Evolutionary conservation across 345 rosid species (phyloP), one percentile per base, ranked within the genome.

Genomic region (Ricinus communis): DNA sequence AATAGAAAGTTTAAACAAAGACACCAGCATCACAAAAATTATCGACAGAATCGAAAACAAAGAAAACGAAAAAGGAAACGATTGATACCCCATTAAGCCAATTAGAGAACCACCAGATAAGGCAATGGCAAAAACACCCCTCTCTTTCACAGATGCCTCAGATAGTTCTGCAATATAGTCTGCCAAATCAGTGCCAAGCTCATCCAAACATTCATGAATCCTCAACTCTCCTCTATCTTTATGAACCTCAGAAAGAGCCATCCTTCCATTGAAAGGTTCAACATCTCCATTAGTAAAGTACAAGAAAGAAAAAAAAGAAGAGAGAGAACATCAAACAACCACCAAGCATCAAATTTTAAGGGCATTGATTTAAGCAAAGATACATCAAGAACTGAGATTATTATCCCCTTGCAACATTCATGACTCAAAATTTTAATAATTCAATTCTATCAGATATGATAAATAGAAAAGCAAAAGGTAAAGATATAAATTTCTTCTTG

Each of bases 91-190:
- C 83, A 93, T 75, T 68, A 87, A 81, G 79, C 82, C 79, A 69
- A 91, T 83, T 84, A 91, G 89, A 74, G 93, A 89, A 77, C 93
- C 98, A 71, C 96, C 98, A 49, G 97, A 91, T 60, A 93, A 77
- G 56, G 88, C 98, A 75, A 91, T 82, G 75, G 93, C 87, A 85
- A 91, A 90, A 69, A 80, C 84, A 7, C 93, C 96, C 53, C 93
- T 83, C 45, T 93, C 96, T 83, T 90, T 88, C 69, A 89, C 93
- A 0, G 90, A 88, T 19, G 86, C 87, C 80, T 93, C 97, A 28
- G 97, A 93, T 74, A 91, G 67, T 71, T 86, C 91, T 71, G 93
- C 94, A 84, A 91, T 80, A 74, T 87, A 88, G 74, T 89, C 96
- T 19, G 90, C 98, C 85, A 93, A 90, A 80, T 81, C 91, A 22